Percentiles rank a stretch among this genome's conserved stretches.
phyloP scores from a whole-genome alignment of 2,329 filamentous ascomycete species.

The Trichoderma guizhouense region DNA sequence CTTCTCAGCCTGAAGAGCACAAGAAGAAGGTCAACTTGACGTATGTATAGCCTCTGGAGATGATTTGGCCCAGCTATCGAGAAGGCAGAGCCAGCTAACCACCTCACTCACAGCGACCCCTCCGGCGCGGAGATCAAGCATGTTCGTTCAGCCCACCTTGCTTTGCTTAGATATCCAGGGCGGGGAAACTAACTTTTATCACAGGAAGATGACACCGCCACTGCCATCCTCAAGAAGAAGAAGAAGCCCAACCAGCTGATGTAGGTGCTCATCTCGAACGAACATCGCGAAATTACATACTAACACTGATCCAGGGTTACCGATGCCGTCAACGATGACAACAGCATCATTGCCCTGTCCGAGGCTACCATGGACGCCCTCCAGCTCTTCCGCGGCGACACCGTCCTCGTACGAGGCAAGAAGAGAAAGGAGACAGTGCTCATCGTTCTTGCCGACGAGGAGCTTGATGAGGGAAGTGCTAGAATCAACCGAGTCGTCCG shows the following conservation, averaged over 20 bases:
- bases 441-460: slow-evolving; percentile 95
- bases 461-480: slow-evolving; percentile 94
- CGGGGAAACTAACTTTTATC: slow-evolving; percentile 30
- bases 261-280: slow-evolving; percentile 51
- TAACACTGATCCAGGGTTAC: slow-evolving; percentile 63
- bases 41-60: slow-evolving; percentile 48
- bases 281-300: slow-evolving; percentile 6
- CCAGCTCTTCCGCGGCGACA: slow-evolving; percentile 97
- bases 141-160: slow-evolving; percentile 50
- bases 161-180: slow-evolving; percentile 19
- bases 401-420: slow-evolving; percentile 97
- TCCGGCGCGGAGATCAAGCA: slow-evolving; percentile 85
- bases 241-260: slow-evolving; percentile 99
- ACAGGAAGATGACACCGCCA: slow-evolving; percentile 85
- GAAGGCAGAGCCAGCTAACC: slow-evolving; percentile 36
- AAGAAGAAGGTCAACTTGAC: slow-evolving; percentile 83
- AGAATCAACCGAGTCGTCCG: slow-evolving; percentile 98
- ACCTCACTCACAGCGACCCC: slow-evolving; percentile 61
- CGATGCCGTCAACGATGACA: slow-evolving; percentile 98
- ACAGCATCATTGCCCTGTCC: slow-evolving; percentile 96
- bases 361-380: slow-evolving; percentile 99
- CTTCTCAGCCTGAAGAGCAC: slow-evolving; percentile 62
- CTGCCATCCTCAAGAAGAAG: slow-evolving; percentile 99
- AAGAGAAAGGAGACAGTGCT: slow-evolving; percentile 99
- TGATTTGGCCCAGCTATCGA: background rate